These are phyloP conservation scores for Lagenaria siceraria DNA, from an alignment of 306 rosid species.

Conservation along the genomic window DNA sequence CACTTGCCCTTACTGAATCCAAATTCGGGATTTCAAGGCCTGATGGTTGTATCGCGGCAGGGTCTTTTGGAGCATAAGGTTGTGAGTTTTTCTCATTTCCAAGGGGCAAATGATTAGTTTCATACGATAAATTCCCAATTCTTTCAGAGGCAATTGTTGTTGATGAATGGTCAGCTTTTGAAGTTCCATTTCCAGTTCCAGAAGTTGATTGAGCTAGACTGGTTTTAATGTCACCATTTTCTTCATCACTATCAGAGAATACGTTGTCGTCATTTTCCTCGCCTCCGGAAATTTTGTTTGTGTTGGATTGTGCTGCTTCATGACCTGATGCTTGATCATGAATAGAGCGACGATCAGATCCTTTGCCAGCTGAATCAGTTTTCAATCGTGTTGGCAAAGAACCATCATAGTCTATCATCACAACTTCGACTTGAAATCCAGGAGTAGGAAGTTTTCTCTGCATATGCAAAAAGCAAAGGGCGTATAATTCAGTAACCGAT, in stretches of 20 bases:
- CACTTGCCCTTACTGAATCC: conserved; percentile 34
- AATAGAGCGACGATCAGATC: conserved; percentile 27
- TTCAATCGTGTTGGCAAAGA: conserved; percentile 28
- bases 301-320: conserved; percentile 22
- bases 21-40: conserved; percentile 16
- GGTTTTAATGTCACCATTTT: conserved; percentile 24
- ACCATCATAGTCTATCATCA: conserved; percentile 68
- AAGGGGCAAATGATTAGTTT: conserved; percentile 26
- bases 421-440: conserved; percentile 74
- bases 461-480: not conserved
- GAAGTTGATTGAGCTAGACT: conserved; percentile 2
- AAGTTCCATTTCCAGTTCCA: not conserved
- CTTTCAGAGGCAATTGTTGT: conserved; percentile 24
- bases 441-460: conserved; percentile 88
- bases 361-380: conserved; percentile 29
- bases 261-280: conserved; percentile 64
- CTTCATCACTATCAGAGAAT: conserved; percentile 84
- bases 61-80: conserved; percentile 20
- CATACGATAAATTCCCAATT: conserved; percentile 17
- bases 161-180: conserved; percentile 28
- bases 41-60: conserved; percentile 17
- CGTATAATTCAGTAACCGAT: not conserved
- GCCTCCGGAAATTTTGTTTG: conserved; percentile 19
- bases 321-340: conserved; percentile 13
- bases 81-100: conserved; percentile 15